Percentiles rank a stretch among this genome's conserved stretches.
These are phyloP conservation scores for Knufia fluminis DNA, from an alignment of 2,329 filamentous ascomycete genomes.

Conservation along the genomic window DNA sequence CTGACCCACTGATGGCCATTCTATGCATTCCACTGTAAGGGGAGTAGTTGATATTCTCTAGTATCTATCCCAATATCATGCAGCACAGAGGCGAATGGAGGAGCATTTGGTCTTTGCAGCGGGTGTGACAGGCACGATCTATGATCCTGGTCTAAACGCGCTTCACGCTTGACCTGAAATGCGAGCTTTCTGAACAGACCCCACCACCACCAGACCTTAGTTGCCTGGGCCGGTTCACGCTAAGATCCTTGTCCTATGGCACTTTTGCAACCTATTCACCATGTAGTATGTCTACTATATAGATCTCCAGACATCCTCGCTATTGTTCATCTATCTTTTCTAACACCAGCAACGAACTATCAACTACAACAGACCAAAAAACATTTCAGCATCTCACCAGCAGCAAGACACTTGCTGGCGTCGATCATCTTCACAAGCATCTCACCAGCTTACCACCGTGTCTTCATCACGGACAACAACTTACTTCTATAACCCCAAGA, in stretches of 20 bases:
- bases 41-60: background rate
- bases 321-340: too few relatives aligned
- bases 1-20: background rate
- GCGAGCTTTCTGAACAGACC: background rate
- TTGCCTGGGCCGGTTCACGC: background rate
- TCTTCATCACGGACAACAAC: slow-evolving; percentile 5
- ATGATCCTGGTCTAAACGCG: background rate
- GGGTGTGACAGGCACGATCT: background rate
- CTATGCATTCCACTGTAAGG: background rate
- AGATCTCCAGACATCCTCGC: background rate
- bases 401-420: background rate
- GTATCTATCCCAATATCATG: background rate
- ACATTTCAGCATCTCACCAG: background rate
- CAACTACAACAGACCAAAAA: background rate
- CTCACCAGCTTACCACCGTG: background rate
- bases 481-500: slow-evolving; percentile 4
- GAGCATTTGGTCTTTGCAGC: background rate
- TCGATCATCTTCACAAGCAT: background rate
- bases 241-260: background rate
- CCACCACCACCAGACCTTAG: background rate
- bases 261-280: background rate
- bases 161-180: background rate
- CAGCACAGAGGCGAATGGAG: background rate
- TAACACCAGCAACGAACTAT: background rate
- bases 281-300: background rate